Conservation (phyloP, 148 eudicot genomes). For the Oxyria digyna region DNA sequence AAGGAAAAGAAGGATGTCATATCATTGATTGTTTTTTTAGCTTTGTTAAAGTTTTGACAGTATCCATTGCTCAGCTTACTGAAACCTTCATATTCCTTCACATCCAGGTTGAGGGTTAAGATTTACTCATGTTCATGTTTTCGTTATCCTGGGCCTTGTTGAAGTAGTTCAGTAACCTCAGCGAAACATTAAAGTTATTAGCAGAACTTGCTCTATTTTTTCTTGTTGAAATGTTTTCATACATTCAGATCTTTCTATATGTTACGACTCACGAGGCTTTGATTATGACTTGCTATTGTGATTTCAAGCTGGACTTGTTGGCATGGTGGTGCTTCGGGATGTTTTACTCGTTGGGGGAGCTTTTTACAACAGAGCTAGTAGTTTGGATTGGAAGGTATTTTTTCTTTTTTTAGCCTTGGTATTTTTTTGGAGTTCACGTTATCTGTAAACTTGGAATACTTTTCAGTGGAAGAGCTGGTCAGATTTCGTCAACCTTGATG, state of each 20-base stretch:
- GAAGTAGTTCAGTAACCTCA: neutral
- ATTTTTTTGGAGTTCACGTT: neutral
- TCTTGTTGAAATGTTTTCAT: neutral
- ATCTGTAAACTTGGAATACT: constrained; percentile 8
- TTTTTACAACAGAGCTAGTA: constrained; percentile 69
- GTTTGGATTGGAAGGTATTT: constrained; percentile 67
- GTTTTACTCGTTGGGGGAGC: constrained; percentile 88
- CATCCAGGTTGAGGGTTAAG: neutral
- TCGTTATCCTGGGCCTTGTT: neutral
- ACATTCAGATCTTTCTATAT: neutral
- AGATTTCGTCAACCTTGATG: constrained; percentile 80
- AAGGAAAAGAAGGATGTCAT: neutral
- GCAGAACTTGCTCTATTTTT: neutral
- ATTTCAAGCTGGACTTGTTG: constrained; percentile 79
- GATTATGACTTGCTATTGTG: constrained; percentile 5
- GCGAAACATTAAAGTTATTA: neutral
- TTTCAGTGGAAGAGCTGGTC: constrained; percentile 79
- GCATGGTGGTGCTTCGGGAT: constrained; percentile 77
- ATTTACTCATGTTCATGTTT: neutral
- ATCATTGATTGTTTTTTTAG: neutral
- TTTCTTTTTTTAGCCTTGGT: neutral
- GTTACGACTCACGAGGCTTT: neutral
- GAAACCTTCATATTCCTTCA: neutral
- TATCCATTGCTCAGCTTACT: neutral
- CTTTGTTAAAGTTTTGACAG: neutral